Evolutionary conservation across 2,329 filamentous ascomycete species (phyloP), one percentile per base, ranked within the genome.

Genomic region (Fusarium pseudoanthophilum): DNA sequence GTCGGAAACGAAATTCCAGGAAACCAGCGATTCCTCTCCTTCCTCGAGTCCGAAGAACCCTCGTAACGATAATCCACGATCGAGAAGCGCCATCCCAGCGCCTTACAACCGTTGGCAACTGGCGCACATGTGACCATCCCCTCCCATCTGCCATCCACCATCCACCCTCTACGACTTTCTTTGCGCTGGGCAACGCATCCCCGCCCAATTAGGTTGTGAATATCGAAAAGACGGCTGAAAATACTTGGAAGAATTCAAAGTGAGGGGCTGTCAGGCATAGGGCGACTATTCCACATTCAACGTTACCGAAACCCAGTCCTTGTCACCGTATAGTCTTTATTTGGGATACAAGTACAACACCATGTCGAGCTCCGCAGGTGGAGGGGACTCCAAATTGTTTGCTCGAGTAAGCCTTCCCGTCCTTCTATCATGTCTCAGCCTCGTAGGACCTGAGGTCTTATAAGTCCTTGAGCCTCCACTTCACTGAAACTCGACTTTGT

Each of bases 321-420:
- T 57, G 64, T 76, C 49, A 53, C 55, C 60, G 34, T 60, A 68
- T 65, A 59, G 45, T 45, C 72, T 51, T 64, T 65, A 64, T 74
- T 69, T 57, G 67, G 75, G 71, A 78, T 78, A 75, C 76, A 78
- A 74, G 71, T 70, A 77, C 76, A 75, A 75, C 81, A 84, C 79
- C 79, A 90, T 90, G 88, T 87, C 88, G 78, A 85, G 81, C 79
- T 83, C 86, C 70, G 85, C 79, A 71, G 78, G 91, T 83, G 94
- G 93, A 85, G 95, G 96, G 85, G 96, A 98, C 91, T 97, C 96
- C 86, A 98, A 98, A 90, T 92, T 99, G 86, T 99, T 99, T 87
- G 95, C 96, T 84, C 92, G 96, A 87, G 96, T 99, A 90, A 87
- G 88, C 83, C 67, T 75, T 59, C 52, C 64, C 58, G 64, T 68